Evolutionary conservation across 441 rosid genomes (phyloP).

Genomic region (Biscutella laevigata): DNA sequence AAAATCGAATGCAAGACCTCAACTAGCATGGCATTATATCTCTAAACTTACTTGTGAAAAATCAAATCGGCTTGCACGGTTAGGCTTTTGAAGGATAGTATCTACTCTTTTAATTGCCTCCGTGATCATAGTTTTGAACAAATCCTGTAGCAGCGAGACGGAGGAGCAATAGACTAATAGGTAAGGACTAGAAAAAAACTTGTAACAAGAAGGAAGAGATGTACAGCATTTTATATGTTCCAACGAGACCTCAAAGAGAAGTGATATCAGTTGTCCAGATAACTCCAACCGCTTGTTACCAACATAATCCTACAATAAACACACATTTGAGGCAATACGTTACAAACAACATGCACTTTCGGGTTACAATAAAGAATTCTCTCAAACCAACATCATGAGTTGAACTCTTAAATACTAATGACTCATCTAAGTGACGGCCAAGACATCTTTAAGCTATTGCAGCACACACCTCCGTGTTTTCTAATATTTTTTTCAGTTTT

Average conservation of each 20-base stretch:
- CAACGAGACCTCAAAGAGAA: slow-evolving; percentile 80
- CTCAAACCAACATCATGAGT: slow-evolving; percentile 4
- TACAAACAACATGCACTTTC: background rate
- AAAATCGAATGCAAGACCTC: slow-evolving; percentile 4
- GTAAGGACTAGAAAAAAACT: background rate
- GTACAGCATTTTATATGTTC: slow-evolving; percentile 12
- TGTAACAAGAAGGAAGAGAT: slow-evolving; percentile 1
- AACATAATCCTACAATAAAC: slow-evolving; percentile 69
- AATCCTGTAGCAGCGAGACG: slow-evolving; percentile 45
- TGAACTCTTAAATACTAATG: background rate
- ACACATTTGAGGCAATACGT: background rate
- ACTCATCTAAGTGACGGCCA: background rate
- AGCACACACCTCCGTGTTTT: background rate
- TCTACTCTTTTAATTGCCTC: slow-evolving; percentile 52
- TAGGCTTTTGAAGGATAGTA: slow-evolving; percentile 31
- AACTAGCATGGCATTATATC: background rate
- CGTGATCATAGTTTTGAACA: slow-evolving; percentile 70
- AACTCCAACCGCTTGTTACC: slow-evolving; percentile 95
- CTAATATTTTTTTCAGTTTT: background rate
- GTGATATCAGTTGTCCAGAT: slow-evolving; percentile 86
- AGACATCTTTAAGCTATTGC: background rate
- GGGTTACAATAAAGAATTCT: background rate
- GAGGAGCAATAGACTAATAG: background rate
- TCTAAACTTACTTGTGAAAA: slow-evolving; percentile 34
- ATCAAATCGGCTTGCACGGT: slow-evolving; percentile 57